Evolutionary conservation across 306 rosid genomes (phyloP), one percentile per base, ranked within the genome.

Genomic region (Gastrolobium villosum): DNA sequence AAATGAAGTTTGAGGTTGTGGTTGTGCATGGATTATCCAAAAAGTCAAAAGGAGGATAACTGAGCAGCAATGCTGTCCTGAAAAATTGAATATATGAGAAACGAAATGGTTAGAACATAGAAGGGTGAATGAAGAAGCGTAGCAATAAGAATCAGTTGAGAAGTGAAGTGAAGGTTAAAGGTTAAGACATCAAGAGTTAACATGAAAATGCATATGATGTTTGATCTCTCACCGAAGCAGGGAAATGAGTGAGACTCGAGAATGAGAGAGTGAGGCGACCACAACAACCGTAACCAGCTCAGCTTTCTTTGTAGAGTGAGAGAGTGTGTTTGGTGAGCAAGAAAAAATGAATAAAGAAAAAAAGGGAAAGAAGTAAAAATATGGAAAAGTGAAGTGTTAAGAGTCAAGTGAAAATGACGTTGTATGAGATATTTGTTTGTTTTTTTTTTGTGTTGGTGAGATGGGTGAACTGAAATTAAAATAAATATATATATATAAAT

Each of bases 241-340:
- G 56, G 63, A 13, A 32, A 46, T 1, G 66, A 44, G 65, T 28
- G 49, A 70, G 55, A 67, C 43, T 45, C 28, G 13, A 7, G 7
- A 37, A 4, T 13, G 39, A 15, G 15, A 56, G 70, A 54, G 77
- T 28, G 84, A 72, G 36, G 72, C 37, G 30, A 82, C 49, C 68
- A 10, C 26, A 60, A 46, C 49, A 82, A 43, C 76, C 35, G 31
- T 9, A 74, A 37, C 35, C 62, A 66, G 56, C 75, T 66, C 60
- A 30, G 80, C 81, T 70, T 44, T 73, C 77, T 46, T 48, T 70
- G 71, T 63, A 10, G 80, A 52, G 87, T 9, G 80, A 5, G 13
- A 10, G 71, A 3, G 35, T 2, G 89, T 72, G 88, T 79, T 79
- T 82, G 92, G 92, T 84, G 77, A 81, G 56, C 10, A 70, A 66